Conservation (phyloP, 306 rosid genomes). For the Vigna hirtella region DNA sequence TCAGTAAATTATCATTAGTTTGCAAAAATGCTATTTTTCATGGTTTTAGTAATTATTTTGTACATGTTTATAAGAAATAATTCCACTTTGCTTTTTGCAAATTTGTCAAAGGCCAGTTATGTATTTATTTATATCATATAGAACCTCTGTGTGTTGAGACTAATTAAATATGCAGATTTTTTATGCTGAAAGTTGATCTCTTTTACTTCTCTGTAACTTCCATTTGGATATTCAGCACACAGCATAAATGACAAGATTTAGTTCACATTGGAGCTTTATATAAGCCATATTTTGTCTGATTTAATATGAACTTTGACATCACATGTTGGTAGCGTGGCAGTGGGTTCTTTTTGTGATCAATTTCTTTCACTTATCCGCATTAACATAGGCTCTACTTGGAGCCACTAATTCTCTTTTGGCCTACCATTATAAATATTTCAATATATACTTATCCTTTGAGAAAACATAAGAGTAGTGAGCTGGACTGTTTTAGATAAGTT, state of each 20-base stretch:
- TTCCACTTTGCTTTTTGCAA: neutral
- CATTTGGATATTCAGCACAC: neutral
- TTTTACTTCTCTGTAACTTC: neutral
- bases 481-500: neutral
- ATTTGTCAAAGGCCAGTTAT: neutral
- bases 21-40: neutral
- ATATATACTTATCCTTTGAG: neutral
- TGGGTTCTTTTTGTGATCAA: neutral
- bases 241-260: neutral
- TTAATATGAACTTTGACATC: neutral
- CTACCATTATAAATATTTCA: neutral
- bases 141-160: neutral
- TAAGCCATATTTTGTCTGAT: neutral
- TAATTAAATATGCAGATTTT: neutral
- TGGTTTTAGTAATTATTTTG: neutral
- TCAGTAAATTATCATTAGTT: neutral
- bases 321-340: neutral
- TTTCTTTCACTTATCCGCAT: neutral
- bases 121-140: no score
- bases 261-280: neutral
- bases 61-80: neutral
- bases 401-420: neutral
- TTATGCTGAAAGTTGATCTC: neutral
- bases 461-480: neutral
- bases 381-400: neutral